Evolutionary conservation across 23 red algal genomes (phyloP).

Genomic region (Chondrus crispus): DNA sequence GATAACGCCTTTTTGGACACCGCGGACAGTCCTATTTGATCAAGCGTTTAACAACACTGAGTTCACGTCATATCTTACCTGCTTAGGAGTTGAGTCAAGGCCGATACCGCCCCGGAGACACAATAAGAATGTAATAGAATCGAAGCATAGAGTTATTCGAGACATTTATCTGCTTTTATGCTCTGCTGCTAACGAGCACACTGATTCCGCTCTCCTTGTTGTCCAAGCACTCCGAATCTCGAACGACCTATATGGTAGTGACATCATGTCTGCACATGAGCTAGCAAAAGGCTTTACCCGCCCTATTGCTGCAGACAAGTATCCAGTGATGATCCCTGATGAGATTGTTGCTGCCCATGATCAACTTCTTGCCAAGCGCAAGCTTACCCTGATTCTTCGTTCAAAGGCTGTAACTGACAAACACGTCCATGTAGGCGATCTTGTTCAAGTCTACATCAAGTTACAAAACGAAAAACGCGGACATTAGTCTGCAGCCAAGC

Average conservation of each 20-base stretch:
- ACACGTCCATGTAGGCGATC: no score
- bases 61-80: not conserved
- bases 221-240: not conserved
- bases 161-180: not conserved
- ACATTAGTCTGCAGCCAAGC: no score
- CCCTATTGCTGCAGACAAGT: no score
- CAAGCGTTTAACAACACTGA: conserved; percentile 2
- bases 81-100: not conserved
- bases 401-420: no score
- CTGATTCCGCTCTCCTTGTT: not conserved
- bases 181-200: not conserved
- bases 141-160: conserved; percentile 23
- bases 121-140: conserved; percentile 44
- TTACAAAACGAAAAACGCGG: no score
- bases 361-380: no score
- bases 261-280: conserved; percentile 16
- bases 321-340: no score
- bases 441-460: no score
- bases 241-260: conserved; percentile 3
- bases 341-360: no score
- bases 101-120: not conserved
- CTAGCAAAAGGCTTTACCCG: conserved; percentile 4
- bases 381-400: no score
- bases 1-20: conserved; percentile 7
- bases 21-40: conserved; percentile 6